These are phyloP conservation scores for Phaeosphaeriaceae sp. DNA, from an alignment of 2,329 filamentous ascomycete genomes.

Conservation along the genomic window DNA sequence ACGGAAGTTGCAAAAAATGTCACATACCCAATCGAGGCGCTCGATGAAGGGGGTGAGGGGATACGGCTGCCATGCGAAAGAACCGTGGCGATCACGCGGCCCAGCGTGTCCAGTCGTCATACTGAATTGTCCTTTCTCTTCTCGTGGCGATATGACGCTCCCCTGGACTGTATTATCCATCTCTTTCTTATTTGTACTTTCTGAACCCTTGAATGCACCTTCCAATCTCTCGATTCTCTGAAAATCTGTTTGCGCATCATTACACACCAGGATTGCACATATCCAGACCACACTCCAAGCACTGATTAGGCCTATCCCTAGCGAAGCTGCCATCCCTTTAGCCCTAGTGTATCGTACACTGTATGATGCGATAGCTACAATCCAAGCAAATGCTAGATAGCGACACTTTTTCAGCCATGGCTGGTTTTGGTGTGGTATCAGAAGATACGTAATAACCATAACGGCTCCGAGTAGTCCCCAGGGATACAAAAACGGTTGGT, in stretches of 20 bases:
- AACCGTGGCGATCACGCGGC: constrained; percentile 39
- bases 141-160: not conserved
- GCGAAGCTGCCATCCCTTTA: constrained; percentile 58
- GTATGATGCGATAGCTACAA: constrained; percentile 53
- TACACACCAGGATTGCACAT: constrained; percentile 59
- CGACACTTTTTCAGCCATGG: constrained; percentile 50
- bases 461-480: constrained; percentile 49
- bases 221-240: constrained; percentile 59
- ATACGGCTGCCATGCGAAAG: constrained; percentile 62
- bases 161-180: not conserved
- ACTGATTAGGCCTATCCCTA: constrained; percentile 61
- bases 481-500: constrained; percentile 54
- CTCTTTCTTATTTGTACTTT: not conserved
- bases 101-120: constrained; percentile 27
- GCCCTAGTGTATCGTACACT: constrained; percentile 54
- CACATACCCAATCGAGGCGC: constrained; percentile 64
- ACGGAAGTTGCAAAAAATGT: constrained; percentile 64
- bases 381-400: constrained; percentile 53
- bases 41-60: constrained; percentile 55
- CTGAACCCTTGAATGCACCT: constrained; percentile 26
- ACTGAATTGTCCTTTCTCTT: constrained; percentile 1
- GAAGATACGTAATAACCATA: constrained; percentile 56
- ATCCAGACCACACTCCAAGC: constrained; percentile 63
- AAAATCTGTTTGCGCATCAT: constrained; percentile 63
- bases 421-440: constrained; percentile 56